These are phyloP conservation scores for Curvularia lunata DNA, from an alignment of 2,329 filamentous ascomycete species.

Conservation along the genomic window DNA sequence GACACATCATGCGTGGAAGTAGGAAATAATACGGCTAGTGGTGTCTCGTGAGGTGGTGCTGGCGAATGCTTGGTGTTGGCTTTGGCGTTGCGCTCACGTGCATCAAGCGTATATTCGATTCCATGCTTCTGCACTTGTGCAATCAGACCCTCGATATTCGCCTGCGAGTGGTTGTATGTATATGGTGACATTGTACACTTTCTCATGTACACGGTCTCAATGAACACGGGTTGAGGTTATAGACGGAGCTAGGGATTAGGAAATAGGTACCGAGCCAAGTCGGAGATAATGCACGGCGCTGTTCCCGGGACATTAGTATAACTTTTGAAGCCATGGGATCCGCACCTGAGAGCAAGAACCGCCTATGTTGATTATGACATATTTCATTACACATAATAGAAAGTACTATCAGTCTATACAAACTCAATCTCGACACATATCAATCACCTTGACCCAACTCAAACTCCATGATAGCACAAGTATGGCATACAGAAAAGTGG, in stretches of 20 bases:
- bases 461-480: neutral
- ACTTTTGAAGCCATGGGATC: neutral
- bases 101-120: constrained; percentile 22
- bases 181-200: constrained; percentile 1
- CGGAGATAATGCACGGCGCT: neutral
- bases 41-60: constrained; percentile 40
- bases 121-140: neutral
- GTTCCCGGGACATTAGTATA: neutral
- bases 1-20: constrained; percentile 78
- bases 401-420: neutral
- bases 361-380: neutral
- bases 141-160: constrained; percentile 18
- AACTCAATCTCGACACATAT: neutral
- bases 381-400: neutral
- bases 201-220: neutral
- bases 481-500: neutral
- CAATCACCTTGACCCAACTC: neutral
- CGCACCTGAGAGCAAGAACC: neutral
- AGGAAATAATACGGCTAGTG: constrained; percentile 72
- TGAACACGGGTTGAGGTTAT: neutral
- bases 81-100: constrained; percentile 19
- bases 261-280: neutral
- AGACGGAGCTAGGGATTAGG: neutral
- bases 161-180: constrained; percentile 23
- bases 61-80: constrained; percentile 35